Evolutionary conservation across 2,329 filamentous ascomycete species (phyloP).

Genomic region (Fusarium siculi): DNA sequence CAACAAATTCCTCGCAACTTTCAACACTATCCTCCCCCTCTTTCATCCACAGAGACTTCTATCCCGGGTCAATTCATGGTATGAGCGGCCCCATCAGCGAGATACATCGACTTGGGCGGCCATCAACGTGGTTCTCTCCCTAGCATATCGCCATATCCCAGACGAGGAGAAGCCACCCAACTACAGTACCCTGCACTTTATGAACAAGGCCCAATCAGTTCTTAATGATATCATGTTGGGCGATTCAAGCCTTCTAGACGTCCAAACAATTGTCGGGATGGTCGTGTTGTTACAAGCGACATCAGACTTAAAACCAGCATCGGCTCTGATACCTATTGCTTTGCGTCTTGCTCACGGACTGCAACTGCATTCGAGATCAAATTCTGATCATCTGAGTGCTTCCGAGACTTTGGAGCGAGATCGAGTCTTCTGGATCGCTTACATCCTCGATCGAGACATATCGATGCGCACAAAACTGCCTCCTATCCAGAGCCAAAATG

Average conservation of each 20-base stretch:
- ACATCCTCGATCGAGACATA: slow-evolving; percentile 26
- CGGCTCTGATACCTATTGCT: slow-evolving; percentile 18
- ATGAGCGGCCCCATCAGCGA: background rate
- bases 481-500: slow-evolving; percentile 2
- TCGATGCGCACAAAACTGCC: background rate
- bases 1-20: background rate
- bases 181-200: background rate
- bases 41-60: slow-evolving; percentile 7
- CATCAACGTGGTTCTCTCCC: slow-evolving; percentile 21
- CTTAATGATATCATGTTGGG: slow-evolving; percentile 8
- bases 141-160: slow-evolving; percentile 6
- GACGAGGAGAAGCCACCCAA: fast-evolving
- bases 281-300: slow-evolving; percentile 12
- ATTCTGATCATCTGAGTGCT: background rate
- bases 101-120: slow-evolving; percentile 11
- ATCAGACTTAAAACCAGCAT: slow-evolving; percentile 1
- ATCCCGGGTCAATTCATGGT: background rate
- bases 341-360: slow-evolving; percentile 19
- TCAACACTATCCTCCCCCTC: slow-evolving; percentile 22
- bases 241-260: background rate
- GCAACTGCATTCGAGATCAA: background rate
- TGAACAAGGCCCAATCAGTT: slow-evolving; percentile 24
- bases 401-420: background rate
- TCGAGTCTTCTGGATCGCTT: slow-evolving; percentile 32
- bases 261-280: slow-evolving; percentile 27